Conservation (phyloP, 1,139 yeast species). For the Taiozyma sp. region DNA sequence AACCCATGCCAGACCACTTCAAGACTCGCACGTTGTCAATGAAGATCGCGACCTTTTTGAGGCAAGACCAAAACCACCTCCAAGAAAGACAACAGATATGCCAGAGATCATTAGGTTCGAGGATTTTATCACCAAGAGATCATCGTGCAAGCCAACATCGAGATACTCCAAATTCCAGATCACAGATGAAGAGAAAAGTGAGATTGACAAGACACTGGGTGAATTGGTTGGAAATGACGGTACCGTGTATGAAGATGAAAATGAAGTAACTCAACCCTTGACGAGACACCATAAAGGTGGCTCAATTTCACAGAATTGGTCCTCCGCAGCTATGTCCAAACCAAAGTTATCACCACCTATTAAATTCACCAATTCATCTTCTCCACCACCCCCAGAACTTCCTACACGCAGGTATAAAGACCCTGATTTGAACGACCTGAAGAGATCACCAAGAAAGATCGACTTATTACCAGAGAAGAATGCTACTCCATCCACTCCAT, state of each 20-base stretch:
- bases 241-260: background rate
- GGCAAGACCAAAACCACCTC: slow-evolving; percentile 3
- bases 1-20: background rate
- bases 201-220: slow-evolving; percentile 16
- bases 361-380: background rate
- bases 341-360: slow-evolving; percentile 4
- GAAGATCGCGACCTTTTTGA: background rate
- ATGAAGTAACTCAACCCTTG: slow-evolving; percentile 2
- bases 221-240: slow-evolving; percentile 12
- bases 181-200: slow-evolving; percentile 13
- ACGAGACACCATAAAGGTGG: slow-evolving; percentile 10
- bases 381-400: background rate
- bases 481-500: background rate
- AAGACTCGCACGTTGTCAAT: background rate
- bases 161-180: slow-evolving; percentile 18
- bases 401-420: slow-evolving; percentile 2
- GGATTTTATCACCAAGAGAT: slow-evolving; percentile 13
- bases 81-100: slow-evolving; percentile 10
- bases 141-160: slow-evolving; percentile 4
- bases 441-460: slow-evolving; percentile 14
- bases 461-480: background rate
- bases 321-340: slow-evolving; percentile 4
- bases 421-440: slow-evolving; percentile 2
- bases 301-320: slow-evolving; percentile 1
- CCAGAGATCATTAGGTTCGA: slow-evolving; percentile 23